Evolutionary conservation across 1,284 basidiomycete genomes (phyloP).

Genomic region (Irpex sp.): DNA sequence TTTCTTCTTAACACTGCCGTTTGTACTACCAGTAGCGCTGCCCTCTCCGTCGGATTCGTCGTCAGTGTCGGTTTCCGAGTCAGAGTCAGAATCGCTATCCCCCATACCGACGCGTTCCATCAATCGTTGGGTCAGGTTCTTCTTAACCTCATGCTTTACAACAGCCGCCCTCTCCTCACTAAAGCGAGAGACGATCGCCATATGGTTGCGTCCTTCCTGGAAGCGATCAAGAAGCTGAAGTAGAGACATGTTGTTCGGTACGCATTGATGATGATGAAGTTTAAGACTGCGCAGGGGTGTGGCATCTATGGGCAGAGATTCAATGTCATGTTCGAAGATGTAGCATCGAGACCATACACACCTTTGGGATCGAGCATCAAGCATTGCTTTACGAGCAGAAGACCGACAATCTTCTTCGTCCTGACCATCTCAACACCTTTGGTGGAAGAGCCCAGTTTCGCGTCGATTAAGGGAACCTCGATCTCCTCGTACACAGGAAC

Average conservation of each 20-base stretch:
- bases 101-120: conserved; percentile 64
- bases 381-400: conserved; percentile 79
- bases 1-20: conserved; percentile 12
- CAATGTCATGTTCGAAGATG: not conserved
- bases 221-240: conserved; percentile 86
- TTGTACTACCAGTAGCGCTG: conserved; percentile 11
- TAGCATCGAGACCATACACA: conserved; percentile 21
- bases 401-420: conserved; percentile 76
- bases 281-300: conserved; percentile 72
- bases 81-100: conserved; percentile 38
- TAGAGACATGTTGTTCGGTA: conserved; percentile 83
- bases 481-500: conserved; percentile 73
- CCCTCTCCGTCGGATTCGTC: conserved; percentile 10
- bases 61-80: conserved; percentile 16
- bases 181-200: conserved; percentile 80
- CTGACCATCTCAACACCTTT: conserved; percentile 30
- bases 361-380: conserved; percentile 88
- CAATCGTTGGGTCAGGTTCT: conserved; percentile 63
- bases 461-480: conserved; percentile 40
- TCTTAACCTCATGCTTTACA: conserved; percentile 64
- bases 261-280: conserved; percentile 78
- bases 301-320: conserved; percentile 45
- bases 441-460: conserved; percentile 5
- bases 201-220: conserved; percentile 89
- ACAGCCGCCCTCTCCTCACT: conserved; percentile 47